Evolutionary conservation across 129 eudicot species (phyloP).

Genomic region (Saussurea involucrata): DNA sequence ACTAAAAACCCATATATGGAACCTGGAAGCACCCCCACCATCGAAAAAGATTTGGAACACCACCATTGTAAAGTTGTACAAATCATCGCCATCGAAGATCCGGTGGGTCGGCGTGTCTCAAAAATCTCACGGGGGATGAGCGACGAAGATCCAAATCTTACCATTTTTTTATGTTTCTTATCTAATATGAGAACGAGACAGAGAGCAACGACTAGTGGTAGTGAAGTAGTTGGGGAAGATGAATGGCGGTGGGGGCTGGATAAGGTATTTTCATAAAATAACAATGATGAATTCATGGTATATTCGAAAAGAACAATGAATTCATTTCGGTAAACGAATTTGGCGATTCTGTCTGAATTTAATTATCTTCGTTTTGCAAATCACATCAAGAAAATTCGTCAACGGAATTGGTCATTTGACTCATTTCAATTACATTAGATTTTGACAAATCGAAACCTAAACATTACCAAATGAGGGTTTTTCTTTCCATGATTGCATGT

Average conservation of each 20-base stretch:
- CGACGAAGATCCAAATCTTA: not conserved
- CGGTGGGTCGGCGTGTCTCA: not conserved
- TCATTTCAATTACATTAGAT: not conserved
- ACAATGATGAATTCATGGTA: no score
- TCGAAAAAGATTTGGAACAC: not conserved
- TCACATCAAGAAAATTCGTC: not conserved
- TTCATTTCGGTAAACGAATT: not conserved
- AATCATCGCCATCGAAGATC: not conserved
- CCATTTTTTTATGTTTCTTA: not conserved
- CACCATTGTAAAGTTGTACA: not conserved
- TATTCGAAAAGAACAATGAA: not conserved
- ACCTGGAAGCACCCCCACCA: not conserved
- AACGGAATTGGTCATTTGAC: not conserved
- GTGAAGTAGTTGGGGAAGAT: not conserved
- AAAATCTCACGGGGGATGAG: not conserved
- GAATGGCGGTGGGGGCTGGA: not conserved
- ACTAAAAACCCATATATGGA: no score
- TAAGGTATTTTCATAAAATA: no score
- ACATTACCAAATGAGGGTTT: not conserved
- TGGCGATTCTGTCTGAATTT: not conserved
- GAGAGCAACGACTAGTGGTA: not conserved
- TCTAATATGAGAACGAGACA: not conserved
- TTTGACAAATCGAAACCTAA: not conserved
- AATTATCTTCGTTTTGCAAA: no score
- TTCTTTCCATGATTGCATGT: not conserved